phyloP scores from a whole-genome alignment of 345 rosid species.

The Salix purpurea region DNA sequence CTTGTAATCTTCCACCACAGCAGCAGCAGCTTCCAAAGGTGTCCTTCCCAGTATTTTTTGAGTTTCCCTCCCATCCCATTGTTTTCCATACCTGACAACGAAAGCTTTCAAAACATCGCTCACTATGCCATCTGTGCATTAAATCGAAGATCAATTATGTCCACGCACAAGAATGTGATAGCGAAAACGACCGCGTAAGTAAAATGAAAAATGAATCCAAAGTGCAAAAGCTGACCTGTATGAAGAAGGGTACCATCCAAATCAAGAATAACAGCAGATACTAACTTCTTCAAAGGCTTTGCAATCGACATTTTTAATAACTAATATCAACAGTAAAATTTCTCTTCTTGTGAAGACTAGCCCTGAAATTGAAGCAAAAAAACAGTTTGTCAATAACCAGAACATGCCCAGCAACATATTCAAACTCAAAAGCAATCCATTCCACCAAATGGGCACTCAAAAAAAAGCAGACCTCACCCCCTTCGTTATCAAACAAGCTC shows the following conservation, averaged over 20 bases:
- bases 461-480: background rate
- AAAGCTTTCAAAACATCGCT: slow-evolving; percentile 53
- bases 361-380: background rate
- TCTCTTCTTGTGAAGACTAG: background rate
- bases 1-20: slow-evolving; percentile 70
- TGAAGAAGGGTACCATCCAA: slow-evolving; percentile 73
- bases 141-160: background rate
- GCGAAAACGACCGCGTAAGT: background rate
- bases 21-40: slow-evolving; percentile 71
- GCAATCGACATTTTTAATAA: slow-evolving; percentile 30
- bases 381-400: background rate
- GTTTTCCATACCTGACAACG: slow-evolving; percentile 68
- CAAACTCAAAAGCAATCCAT: background rate
- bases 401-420: background rate
- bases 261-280: slow-evolving; percentile 54
- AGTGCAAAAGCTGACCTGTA: slow-evolving; percentile 35
- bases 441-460: too few species aligned
- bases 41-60: slow-evolving; percentile 59
- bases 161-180: background rate
- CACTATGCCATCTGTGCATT: slow-evolving; percentile 13
- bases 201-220: background rate
- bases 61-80: slow-evolving; percentile 93
- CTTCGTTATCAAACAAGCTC: too few species aligned
- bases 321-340: background rate
- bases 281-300: slow-evolving; percentile 12